Percentiles rank a stretch among this genome's conserved stretches.
Evolutionary conservation across 768 basidiomycete genomes (phyloP).

Genomic region (Naganishia antarctica): DNA sequence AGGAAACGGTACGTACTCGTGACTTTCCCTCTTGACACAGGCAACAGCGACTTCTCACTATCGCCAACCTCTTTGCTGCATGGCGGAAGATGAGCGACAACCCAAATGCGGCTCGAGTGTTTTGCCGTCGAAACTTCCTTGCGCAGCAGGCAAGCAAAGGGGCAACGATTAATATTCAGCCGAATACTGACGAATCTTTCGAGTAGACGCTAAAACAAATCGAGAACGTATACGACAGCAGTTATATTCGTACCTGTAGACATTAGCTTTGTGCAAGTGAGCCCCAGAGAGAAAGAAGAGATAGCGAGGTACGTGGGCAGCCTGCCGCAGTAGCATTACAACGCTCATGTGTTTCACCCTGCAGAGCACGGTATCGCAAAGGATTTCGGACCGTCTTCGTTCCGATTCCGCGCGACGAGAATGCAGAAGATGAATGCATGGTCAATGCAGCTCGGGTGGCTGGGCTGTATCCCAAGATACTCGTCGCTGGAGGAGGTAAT

Average conservation of each 20-base stretch:
- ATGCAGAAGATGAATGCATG: constrained; percentile 59
- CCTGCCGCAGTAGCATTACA: constrained; percentile 2
- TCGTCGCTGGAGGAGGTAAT: constrained; percentile 62
- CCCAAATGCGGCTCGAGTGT: constrained; percentile 60
- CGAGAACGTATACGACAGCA: constrained; percentile 92
- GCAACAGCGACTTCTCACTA: constrained; percentile 87
- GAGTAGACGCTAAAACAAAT: constrained; percentile 84
- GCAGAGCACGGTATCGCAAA: constrained; percentile 69
- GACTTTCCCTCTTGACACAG: constrained; percentile 52
- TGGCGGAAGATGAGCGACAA: constrained; percentile 72
- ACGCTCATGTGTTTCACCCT: neutral
- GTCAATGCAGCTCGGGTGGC: constrained; percentile 77
- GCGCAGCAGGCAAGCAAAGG: constrained; percentile 64
- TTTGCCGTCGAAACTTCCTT: constrained; percentile 73
- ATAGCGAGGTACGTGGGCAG: constrained; percentile 60
- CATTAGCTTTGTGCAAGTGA: constrained; percentile 72
- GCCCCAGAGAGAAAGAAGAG: constrained; percentile 62
- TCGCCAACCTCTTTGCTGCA: constrained; percentile 80
- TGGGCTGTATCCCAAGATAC: constrained; percentile 85
- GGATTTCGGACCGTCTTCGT: constrained; percentile 68
- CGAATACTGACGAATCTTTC: neutral
- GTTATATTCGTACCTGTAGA: constrained; percentile 84
- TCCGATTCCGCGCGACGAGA: constrained; percentile 63
- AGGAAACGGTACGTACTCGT: neutral
- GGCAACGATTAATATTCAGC: too few relatives aligned